These are phyloP conservation scores for Oemleria cerasiformis DNA, from an alignment of 306 rosid species.

Conservation along the genomic window DNA sequence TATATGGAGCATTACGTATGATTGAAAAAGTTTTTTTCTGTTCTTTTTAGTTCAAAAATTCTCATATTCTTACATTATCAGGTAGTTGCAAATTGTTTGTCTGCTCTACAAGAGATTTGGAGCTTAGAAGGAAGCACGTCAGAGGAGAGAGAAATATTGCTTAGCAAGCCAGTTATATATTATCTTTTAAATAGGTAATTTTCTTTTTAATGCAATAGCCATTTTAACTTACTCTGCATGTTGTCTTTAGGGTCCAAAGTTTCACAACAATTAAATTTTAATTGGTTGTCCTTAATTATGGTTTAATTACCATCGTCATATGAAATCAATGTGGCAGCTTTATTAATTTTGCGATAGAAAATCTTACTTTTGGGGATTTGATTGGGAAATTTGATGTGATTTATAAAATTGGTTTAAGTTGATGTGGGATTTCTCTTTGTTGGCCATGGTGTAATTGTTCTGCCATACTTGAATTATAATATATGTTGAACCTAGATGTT, in stretches of 20 bases:
- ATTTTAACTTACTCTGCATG: neutral
- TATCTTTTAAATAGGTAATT: slow-evolving; percentile 73
- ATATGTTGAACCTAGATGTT: neutral
- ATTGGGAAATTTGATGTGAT: neutral
- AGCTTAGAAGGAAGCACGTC: slow-evolving; percentile 73
- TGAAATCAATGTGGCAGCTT: too few relatives aligned
- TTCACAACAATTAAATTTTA: neutral
- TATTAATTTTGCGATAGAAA: too few relatives aligned
- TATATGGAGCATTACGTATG: slow-evolving; percentile 8
- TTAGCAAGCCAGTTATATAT: slow-evolving; percentile 83
- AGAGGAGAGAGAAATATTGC: slow-evolving; percentile 90
- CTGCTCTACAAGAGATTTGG: slow-evolving; percentile 97
- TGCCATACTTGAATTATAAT: neutral
- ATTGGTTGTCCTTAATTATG: neutral
- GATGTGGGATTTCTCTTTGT: neutral
- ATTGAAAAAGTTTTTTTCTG: neutral
- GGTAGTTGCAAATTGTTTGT: slow-evolving; percentile 96
- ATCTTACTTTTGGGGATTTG: neutral
- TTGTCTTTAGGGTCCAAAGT: neutral
- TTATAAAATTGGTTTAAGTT: neutral
- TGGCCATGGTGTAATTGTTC: neutral
- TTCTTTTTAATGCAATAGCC: neutral
- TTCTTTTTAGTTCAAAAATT: neutral
- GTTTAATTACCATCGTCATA: too few relatives aligned
- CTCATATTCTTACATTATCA: slow-evolving; percentile 33